Percentiles rank a stretch among this genome's conserved stretches.
Evolutionary conservation across 2,329 filamentous ascomycete species (phyloP).

Genomic region (Nannizzia gypsea): DNA sequence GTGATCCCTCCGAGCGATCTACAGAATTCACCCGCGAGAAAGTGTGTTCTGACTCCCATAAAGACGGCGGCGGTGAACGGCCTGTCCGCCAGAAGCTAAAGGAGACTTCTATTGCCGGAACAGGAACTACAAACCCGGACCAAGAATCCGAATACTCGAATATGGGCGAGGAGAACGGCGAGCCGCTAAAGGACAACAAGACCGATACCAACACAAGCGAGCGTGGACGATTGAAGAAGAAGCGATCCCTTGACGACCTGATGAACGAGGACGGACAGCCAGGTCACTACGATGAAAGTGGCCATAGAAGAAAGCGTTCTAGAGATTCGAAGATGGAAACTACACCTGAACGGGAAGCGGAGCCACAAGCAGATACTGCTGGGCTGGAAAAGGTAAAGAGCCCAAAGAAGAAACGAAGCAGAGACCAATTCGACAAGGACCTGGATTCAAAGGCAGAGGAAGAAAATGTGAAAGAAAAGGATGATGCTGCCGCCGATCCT

Average conservation of each 20-base stretch:
- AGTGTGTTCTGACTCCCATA: slow-evolving; percentile 12
- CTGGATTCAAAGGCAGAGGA: slow-evolving; percentile 15
- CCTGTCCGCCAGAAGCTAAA: slow-evolving; percentile 50
- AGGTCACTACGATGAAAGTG: slow-evolving; percentile 16
- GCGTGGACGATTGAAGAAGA: slow-evolving; percentile 27
- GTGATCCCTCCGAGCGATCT: not conserved
- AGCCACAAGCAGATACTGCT: slow-evolving; percentile 1
- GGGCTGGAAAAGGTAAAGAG: slow-evolving; percentile 19
- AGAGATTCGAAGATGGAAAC: slow-evolving; percentile 20
- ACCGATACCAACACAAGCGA: slow-evolving; percentile 22
- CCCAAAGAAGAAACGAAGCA: slow-evolving; percentile 35
- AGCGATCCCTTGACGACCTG: slow-evolving; percentile 34
- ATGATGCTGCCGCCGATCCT: not conserved
- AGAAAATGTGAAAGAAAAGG: slow-evolving; percentile 13
- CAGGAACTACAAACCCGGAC: slow-evolving; percentile 8
- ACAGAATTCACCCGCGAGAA: slow-evolving; percentile 13
- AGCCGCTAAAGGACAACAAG: slow-evolving; percentile 10
- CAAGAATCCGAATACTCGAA: slow-evolving; percentile 4
- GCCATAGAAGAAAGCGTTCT: slow-evolving; percentile 26
- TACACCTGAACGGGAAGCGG: slow-evolving; percentile 2
- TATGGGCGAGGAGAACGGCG: slow-evolving; percentile 12
- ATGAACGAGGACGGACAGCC: slow-evolving; percentile 23
- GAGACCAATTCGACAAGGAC: slow-evolving; percentile 32
- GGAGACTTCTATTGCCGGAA: slow-evolving; percentile 46
- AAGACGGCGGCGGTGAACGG: slow-evolving; percentile 38